Percentiles rank a stretch among this genome's conserved stretches.
Evolutionary conservation across 805 yeast genomes (phyloP).

Genomic region (Metschnikowia koreensis): DNA sequence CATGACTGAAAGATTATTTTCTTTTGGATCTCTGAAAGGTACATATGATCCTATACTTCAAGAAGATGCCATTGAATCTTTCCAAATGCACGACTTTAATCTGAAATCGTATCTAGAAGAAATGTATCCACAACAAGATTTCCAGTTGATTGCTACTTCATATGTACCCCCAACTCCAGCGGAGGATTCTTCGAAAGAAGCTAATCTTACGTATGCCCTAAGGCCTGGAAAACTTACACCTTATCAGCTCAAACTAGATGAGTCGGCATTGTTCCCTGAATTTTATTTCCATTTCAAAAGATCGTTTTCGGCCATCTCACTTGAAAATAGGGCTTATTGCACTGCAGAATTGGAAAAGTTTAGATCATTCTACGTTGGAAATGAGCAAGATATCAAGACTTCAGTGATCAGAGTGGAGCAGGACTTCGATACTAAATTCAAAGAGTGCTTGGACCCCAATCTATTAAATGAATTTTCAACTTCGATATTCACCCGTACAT

Average conservation of each 20-base stretch:
- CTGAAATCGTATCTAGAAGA: not conserved
- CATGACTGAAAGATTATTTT: not conserved
- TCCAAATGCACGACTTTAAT: not conserved
- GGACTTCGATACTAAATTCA: not conserved
- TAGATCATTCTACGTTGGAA: not conserved
- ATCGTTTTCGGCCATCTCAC: not conserved
- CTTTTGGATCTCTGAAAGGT: not conserved
- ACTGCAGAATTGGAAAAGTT: not conserved
- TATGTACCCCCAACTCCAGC: not conserved
- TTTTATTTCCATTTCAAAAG: conserved; percentile 1
- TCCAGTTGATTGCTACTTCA: not conserved
- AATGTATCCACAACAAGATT: not conserved
- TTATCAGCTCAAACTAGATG: not conserved
- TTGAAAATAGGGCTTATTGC: not conserved
- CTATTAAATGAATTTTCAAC: not conserved
- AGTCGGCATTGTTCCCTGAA: not conserved
- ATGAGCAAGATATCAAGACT: not conserved
- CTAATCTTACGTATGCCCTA: not conserved
- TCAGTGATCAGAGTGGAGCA: not conserved
- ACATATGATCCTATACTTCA: not conserved
- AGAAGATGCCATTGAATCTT: not conserved
- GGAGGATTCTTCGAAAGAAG: not conserved
- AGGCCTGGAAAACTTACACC: not conserved
- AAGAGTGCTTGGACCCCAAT: not conserved
- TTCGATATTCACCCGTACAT: not conserved